phyloP scores from a whole-genome alignment of 805 yeast species.

The Wickerhamiella azyma region DNA sequence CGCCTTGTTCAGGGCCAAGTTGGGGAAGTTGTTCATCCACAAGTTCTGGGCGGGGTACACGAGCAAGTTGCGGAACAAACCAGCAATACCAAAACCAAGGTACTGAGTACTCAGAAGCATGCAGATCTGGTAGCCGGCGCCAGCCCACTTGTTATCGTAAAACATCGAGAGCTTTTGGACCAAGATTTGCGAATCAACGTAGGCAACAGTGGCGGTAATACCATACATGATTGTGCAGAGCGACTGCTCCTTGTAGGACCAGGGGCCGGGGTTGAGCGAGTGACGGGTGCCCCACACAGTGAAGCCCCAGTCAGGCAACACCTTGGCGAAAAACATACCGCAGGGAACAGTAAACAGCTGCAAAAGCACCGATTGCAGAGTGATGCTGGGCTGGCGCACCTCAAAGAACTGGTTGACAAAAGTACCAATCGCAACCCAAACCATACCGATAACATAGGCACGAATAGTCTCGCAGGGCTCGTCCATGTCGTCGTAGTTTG shows the following conservation, averaged over 20 bases:
- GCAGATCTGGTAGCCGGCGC: slow-evolving; percentile 33
- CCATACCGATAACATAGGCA: slow-evolving; percentile 35
- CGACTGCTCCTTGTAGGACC: slow-evolving; percentile 25
- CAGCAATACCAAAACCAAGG: slow-evolving; percentile 41
- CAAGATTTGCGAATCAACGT: slow-evolving; percentile 15
- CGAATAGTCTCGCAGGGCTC: slow-evolving; percentile 37
- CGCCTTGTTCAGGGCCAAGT: slow-evolving; percentile 39
- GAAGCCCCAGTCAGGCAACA: slow-evolving; percentile 36
- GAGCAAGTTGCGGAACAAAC: slow-evolving; percentile 38
- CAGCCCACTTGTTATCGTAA: slow-evolving; percentile 25
- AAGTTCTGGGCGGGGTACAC: slow-evolving; percentile 30
- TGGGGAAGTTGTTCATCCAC: slow-evolving; percentile 43
- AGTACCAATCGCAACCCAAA: slow-evolving; percentile 41
- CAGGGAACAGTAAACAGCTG: slow-evolving; percentile 49
- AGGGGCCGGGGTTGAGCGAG: slow-evolving; percentile 48
- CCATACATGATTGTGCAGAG: slow-evolving; percentile 32
- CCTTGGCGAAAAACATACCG: slow-evolving; percentile 33
- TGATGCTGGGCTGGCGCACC: slow-evolving; percentile 39
- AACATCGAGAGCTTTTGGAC: slow-evolving; percentile 24
- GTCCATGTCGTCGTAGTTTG: slow-evolving; percentile 36
- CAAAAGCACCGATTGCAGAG: slow-evolving; percentile 37
- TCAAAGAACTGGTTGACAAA: slow-evolving; percentile 45
- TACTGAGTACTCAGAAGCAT: slow-evolving; percentile 37
- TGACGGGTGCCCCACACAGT: slow-evolving; percentile 28
- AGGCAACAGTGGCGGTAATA: slow-evolving; percentile 12